Evolutionary conservation across 2,329 filamentous ascomycete species (phyloP).

Genomic region (Mycogone perniciosa): DNA sequence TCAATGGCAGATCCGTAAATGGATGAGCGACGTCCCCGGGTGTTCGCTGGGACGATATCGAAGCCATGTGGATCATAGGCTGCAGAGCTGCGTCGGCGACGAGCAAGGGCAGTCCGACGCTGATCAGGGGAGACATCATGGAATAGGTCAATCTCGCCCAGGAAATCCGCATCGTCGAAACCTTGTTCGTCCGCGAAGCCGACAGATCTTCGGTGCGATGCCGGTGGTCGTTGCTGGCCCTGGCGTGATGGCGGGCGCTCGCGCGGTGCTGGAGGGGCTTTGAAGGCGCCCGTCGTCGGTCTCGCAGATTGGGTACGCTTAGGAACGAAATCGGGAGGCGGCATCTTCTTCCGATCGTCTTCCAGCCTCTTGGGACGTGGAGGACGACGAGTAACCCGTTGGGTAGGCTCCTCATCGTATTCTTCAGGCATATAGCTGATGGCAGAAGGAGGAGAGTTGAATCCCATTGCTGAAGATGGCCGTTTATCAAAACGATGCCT

Average conservation of each 20-base stretch:
- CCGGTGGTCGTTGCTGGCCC: slow-evolving; percentile 26
- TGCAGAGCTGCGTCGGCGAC: slow-evolving; percentile 30
- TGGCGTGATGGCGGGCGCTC: slow-evolving; percentile 20
- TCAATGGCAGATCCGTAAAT: slow-evolving; percentile 33
- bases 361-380: slow-evolving; percentile 38
- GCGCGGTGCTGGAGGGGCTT: slow-evolving; percentile 21
- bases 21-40: slow-evolving; percentile 33
- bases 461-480: slow-evolving; percentile 37
- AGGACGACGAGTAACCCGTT: slow-evolving; percentile 32
- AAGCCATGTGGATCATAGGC: slow-evolving; percentile 34
- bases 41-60: slow-evolving; percentile 34
- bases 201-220: slow-evolving; percentile 24
- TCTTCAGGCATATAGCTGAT: slow-evolving; percentile 33
- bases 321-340: slow-evolving; percentile 36
- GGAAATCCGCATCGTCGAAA: slow-evolving; percentile 34
- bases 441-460: slow-evolving; percentile 5
- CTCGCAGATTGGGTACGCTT: slow-evolving; percentile 30
- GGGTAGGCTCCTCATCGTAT: slow-evolving; percentile 30
- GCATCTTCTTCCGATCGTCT: slow-evolving; percentile 43
- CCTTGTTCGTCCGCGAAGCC: slow-evolving; percentile 26
- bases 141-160: slow-evolving; percentile 31
- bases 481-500: slow-evolving; percentile 29
- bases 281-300: slow-evolving; percentile 23
- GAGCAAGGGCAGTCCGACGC: slow-evolving; percentile 25
- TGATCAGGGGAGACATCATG: slow-evolving; percentile 34